Base-by-base conservation (phyloP, 106 monocot genomes). In the Allium sativum region DNA sequence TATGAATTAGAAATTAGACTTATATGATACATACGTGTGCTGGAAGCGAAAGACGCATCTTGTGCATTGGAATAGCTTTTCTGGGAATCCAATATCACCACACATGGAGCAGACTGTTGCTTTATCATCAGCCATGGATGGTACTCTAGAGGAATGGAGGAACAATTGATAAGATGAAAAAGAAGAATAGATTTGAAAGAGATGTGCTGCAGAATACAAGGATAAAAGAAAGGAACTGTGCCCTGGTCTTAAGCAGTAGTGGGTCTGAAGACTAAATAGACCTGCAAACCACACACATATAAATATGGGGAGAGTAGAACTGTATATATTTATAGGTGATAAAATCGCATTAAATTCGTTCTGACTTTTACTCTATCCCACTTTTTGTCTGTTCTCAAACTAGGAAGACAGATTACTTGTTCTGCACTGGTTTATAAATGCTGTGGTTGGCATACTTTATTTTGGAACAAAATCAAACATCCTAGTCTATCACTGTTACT, bases 41-140 rank as follows among this genome's bases (percentile, higher is more conserved):
- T 87, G 86, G 68, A 74, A 76, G 42, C 86, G 78, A 14, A 73
- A 73, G 70, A 71, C 51, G 73, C 86, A 87, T 31, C 82, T 70
- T 2, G 21, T 51, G 76, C 86, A 87, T 16, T 59, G 81, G 75
- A 87, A 82, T 67, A 87, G 78, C 68, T 73, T 82, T 55, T 87
- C 82, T 21, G 73, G 65, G 65, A 87, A 82, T 58, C 86, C 86
- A 22, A 87, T 60, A 52, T 87, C 86, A 8, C 86, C 86, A 68
- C 86, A 87, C 82, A 87, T 76, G 65, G 78, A 79, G 65, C 86
- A 87, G 2, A 71, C 73, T 8, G 53, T 68, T 31, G 1, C 53
- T 48, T 42, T 18, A 12, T 18, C n/a, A n/a, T n/a, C 72, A 16
- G 42, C 74, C 86, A 86, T 86, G 54, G 47, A 15, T 59, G 9